Evolutionary conservation across 164 flowering plant genomes (phyloP).

Genomic region (Stephania japonica): DNA sequence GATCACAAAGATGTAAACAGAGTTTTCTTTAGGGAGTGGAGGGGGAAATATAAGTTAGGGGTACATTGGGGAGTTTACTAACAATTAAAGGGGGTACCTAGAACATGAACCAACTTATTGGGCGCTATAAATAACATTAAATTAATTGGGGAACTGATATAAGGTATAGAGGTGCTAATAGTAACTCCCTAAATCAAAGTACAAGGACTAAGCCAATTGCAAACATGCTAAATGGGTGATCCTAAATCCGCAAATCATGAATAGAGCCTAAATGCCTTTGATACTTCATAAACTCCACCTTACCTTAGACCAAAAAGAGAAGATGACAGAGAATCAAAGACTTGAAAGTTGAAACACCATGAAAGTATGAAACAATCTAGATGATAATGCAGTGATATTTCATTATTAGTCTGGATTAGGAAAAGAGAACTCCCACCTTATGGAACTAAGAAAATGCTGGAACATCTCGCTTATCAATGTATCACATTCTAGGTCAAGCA

Average conservation of each 20-base stretch:
- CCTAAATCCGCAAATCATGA: neutral
- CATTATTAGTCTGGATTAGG: neutral
- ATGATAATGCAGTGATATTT: neutral
- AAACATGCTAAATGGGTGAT: neutral
- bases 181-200: neutral
- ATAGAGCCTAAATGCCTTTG: neutral
- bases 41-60: too few relatives aligned
- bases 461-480: conserved; percentile 53
- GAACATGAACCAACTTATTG: too few relatives aligned
- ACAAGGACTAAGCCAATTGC: neutral
- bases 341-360: neutral
- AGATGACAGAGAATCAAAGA: neutral
- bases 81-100: too few relatives aligned
- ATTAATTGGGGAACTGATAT: neutral
- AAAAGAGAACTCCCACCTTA: conserved; percentile 25
- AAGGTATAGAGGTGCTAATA: neutral
- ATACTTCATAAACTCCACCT: neutral
- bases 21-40: too few relatives aligned
- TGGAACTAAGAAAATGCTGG: conserved; percentile 28
- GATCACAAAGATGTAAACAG: too few relatives aligned
- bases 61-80: too few relatives aligned
- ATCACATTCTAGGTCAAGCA: conserved; percentile 73
- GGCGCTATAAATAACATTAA: too few relatives aligned
- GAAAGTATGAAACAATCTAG: neutral
- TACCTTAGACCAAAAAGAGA: neutral